Evolutionary conservation across 495 filamentous ascomycete species (phyloP), one percentile per base, ranked within the genome.

Genomic region (Penicillium desertorum): DNA sequence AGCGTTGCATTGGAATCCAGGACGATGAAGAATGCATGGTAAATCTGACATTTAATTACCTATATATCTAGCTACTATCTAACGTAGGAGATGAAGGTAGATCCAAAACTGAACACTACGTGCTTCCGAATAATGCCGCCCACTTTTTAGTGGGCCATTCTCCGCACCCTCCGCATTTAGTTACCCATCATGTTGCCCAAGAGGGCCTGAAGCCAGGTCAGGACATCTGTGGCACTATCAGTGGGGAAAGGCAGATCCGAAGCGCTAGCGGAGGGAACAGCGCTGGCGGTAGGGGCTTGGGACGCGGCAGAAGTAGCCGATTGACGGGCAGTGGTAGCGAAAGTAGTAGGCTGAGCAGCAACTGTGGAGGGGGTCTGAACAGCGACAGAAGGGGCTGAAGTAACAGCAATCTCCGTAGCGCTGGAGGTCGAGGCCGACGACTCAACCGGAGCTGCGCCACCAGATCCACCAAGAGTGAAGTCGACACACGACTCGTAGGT

Each of bases 401-500:
- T 47, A 29, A 22, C 53, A 20, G 32, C 43, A 14, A 11, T 32
- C 4, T 19, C 36, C 22, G 6, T 29, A 22, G 53, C 30, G 32
- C 29, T 47, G 20, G 16, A 25, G 5, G 17, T 14, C 27, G 20
- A 39, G 14, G 36, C 19, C 20, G 54, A 60, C 22, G 56, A 54
- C 36, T 50, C 53, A 17, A 45, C 34, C 51, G 62, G 58, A 58
- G 46, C 42, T 46, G 58, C 60, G 50, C 56, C 23, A 32, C 59
- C 51, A 20, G 67, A 65, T n/a, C 68, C 71, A 30, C 68, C 66
- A 41, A 87, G 66, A 41, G 81, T 83, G 69, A 91, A 89, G 67
- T 91, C 87, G 61, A 89, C 65, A 65, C 87, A 89, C 42, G 81
- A 80, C 79, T 90, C 84, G 60, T 90, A 90, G 27, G 87, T 88